Evolutionary conservation across 1,284 basidiomycete genomes (phyloP), one percentile per base, ranked within the genome.

Genomic region (Ceratobasidium papillatum): DNA sequence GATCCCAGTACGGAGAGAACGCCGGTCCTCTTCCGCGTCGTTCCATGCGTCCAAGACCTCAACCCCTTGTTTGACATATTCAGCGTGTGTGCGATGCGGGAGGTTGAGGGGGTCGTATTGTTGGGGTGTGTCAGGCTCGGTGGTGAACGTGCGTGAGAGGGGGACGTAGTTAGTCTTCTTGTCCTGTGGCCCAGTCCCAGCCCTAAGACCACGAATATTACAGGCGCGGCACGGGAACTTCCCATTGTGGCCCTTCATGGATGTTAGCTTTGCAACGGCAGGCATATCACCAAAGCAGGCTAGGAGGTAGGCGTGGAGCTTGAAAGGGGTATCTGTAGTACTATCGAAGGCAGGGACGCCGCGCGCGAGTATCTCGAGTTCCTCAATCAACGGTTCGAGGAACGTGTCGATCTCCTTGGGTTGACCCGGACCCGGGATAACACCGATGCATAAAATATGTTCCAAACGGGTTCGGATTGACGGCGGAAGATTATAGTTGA

Each of bases 241-340:
- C 43, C 73, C 75, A 30, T 75, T 77, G 43, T 74, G 76, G 1
- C 74, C 71, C 22, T 75, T 77, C 38, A 73, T 73, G 30, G 52
- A 43, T 51, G 62, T 75, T 14, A 74, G 45, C 32, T 74, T 74
- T n/a, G 76, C 69, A 22, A 71, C 63, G 11, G 76, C 75, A 25
- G 76, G 76, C 69, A 77, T 77, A 32, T 77, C 71, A 0, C 76
- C 75, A 62, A 74, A 74, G 0, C 61, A 56, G 1, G 47, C 51
- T 1, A 74, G 38, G 3, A 69, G 36, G 62, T 75, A 72, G 3
- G 63, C 62, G 30, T 43, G 74, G 2, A 77, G 68, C 1, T 3
- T 27, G 38, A 77, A 75, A 3, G 63, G 19, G 17, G 30, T 12
- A 8, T 43, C 36, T 14, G 34, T 32, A 12, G 22, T 30, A 1